A percentile compares a stretch with the other conserved stretches of the same genome.
Conservation (phyloP, 139 green algal genomes). For the Picochlorum sp. region DNA sequence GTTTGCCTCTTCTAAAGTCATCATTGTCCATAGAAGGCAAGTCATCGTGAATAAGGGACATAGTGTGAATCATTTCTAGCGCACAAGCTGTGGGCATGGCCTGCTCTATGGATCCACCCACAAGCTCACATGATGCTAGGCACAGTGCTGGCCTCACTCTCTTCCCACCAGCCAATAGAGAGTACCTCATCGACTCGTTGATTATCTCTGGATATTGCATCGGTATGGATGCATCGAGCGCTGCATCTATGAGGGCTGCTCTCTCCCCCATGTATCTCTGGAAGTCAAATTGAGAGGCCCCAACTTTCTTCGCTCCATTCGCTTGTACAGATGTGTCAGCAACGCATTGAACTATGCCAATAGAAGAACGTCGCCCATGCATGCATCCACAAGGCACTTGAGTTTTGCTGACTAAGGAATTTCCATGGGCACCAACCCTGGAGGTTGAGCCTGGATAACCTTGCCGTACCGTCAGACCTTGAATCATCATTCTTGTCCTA, state of each 20-base stretch:
- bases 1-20: conserved; percentile 86
- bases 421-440: too few relatives aligned
- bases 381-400: too few relatives aligned
- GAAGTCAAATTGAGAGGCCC: conserved; percentile 75
- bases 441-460: too few relatives aligned
- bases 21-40: conserved; percentile 98
- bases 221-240: conserved; percentile 68
- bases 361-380: background rate
- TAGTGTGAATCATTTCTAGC: conserved; percentile 99
- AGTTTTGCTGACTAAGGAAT: too few relatives aligned
- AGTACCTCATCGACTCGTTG: conserved; percentile 93
- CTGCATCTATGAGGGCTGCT: conserved; percentile 62
- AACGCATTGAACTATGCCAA: background rate
- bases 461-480: too few relatives aligned
- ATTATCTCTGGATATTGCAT: conserved; percentile 80
- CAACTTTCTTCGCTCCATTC: background rate
- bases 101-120: conserved; percentile 63
- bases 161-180: conserved; percentile 89
- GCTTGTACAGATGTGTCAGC: background rate
- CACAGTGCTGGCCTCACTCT: conserved; percentile 86
- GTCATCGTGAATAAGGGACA: conserved; percentile 73
- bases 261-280: conserved; percentile 63
- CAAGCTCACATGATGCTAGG: conserved; percentile 89
- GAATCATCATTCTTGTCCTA: too few relatives aligned
- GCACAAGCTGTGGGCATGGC: conserved; percentile 90